phyloP scores from a whole-genome alignment of 2,329 filamentous ascomycete species.

The Microthyrium microscopicum region DNA sequence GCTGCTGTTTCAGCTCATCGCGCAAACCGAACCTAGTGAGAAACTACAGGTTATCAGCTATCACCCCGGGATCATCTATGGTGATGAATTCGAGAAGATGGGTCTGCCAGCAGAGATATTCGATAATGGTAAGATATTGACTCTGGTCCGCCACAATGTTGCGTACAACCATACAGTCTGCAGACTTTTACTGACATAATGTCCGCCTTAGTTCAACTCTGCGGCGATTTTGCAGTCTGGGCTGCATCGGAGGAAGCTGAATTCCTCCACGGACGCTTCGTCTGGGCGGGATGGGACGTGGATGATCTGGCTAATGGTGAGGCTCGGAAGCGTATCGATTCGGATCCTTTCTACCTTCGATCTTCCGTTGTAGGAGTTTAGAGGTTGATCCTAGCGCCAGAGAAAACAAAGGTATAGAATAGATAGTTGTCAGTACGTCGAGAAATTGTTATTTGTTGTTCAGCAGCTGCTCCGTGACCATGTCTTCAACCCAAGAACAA shows the following conservation, averaged over 20 bases:
- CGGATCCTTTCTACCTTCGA: background rate
- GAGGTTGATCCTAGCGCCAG: too few relatives aligned
- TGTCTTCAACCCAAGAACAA: too few relatives aligned
- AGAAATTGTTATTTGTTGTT: too few relatives aligned
- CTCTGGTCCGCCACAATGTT: background rate
- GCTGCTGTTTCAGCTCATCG: slow-evolving; percentile 17
- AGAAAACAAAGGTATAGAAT: too few relatives aligned
- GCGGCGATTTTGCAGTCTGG: slow-evolving; percentile 17
- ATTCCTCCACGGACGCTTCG: slow-evolving; percentile 10
- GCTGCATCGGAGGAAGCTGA: slow-evolving; percentile 14
- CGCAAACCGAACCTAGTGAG: slow-evolving; percentile 15
- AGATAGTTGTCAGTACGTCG: too few relatives aligned
- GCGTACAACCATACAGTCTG: slow-evolving; percentile 8
- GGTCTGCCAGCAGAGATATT: background rate
- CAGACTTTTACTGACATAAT: background rate
- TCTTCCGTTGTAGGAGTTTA: background rate
- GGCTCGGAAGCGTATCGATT: background rate
- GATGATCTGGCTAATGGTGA: slow-evolving; percentile 12
- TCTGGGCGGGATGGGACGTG: slow-evolving; percentile 16
- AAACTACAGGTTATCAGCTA: slow-evolving; percentile 17
- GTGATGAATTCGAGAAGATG: background rate
- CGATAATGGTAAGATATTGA: background rate
- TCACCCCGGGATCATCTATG: slow-evolving; percentile 18
- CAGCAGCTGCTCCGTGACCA: too few relatives aligned
- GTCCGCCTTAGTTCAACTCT: slow-evolving; percentile 10